Base-by-base conservation (phyloP, 345 rosid species). In the Aquilaria malaccensis region DNA sequence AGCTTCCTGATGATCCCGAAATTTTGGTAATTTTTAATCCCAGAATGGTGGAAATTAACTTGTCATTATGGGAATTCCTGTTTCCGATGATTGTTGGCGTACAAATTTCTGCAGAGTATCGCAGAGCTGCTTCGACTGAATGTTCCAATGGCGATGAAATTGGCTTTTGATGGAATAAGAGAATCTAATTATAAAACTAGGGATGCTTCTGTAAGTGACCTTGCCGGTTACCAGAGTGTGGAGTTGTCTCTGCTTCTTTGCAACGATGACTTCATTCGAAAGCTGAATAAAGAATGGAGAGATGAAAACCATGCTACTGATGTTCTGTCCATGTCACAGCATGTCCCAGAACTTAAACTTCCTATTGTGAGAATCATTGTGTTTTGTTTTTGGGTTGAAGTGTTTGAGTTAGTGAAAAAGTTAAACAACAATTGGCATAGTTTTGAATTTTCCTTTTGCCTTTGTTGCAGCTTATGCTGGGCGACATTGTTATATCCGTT, bases 251-350 rank as follows among this genome's bases (percentile, higher is more conserved):
- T 88, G 3, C 82, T 94, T 52, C 93, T 94, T 58, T 90, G 97
- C 63, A 86, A 90, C 51, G 88, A 94, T 58, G 86, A 85, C 3
- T 90, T 94, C 66, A 94, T 90, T 31, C 72, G 77, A 33, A 80
- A 94, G 75, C 96, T 94, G 14, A 94, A 90, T 52, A 83, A 86
- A 69, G 97, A 94, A 70, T 90, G 97, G 97, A 88, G 96, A 67
- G 95, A 74, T 47, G 96, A 94, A 82, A 96, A 94, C 69, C 91
- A 80, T 72, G 82, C 97, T 30, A 88, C 99, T 0, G 97, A 94
- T 82, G 99, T 94, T 67, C 95, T 94, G 56, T 94, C 97, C 29
- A 88, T 90, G 96, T 94, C 95, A 6, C 86, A 81, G 51, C 97
- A 94, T 64, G 64, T 83, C 60, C 91, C 93, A 56, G 84, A 67